Evolutionary conservation across 768 basidiomycete species (phyloP).

Genomic region (Peribolospora kevripleyi): DNA sequence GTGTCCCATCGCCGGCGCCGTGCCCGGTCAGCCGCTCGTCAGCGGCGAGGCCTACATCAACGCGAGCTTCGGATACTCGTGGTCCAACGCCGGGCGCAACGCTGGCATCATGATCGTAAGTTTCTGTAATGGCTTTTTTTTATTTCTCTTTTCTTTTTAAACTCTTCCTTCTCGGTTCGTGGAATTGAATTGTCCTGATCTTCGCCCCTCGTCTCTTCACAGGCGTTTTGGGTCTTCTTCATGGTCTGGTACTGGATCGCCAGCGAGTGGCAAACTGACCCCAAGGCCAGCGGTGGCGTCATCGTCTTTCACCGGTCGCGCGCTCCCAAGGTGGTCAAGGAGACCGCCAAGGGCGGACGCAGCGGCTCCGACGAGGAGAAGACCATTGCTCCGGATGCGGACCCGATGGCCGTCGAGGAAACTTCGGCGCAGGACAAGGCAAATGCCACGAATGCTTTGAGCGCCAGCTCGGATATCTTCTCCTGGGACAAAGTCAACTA

Average conservation of each 20-base stretch:
- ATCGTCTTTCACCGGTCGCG: conserved; percentile 4
- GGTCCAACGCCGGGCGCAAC: conserved; percentile 5
- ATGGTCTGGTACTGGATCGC: conserved; percentile 13
- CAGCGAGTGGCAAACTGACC: conserved; percentile 12
- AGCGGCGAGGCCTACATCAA: conserved; percentile 9
- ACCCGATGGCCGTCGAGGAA: neutral
- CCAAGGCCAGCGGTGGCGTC: conserved; percentile 9
- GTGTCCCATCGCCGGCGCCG: conserved; percentile 12
- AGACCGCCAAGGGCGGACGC: conserved; percentile 5
- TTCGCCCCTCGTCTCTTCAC: conserved; percentile 9
- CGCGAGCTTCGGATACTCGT: conserved; percentile 7
- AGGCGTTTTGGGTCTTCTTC: conserved; percentile 15
- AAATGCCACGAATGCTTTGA: conserved; percentile 4
- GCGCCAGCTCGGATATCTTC: conserved; percentile 8
- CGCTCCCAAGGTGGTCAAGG: conserved; percentile 17
- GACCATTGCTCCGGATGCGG: neutral
- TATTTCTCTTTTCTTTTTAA: neutral
- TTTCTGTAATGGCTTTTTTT: neutral
- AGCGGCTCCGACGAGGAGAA: conserved; percentile 3
- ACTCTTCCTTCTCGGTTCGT: neutral
- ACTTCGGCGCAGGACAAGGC: conserved; percentile 1
- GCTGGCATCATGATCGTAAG: neutral
- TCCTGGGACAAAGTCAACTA: conserved; percentile 9
- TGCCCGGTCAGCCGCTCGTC: conserved; percentile 8
- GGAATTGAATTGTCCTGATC: neutral